Percentiles rank a stretch among this genome's conserved stretches.
Conservation (phyloP, 1,284 basidiomycete genomes). For the Laetiporus sulphureus region DNA sequence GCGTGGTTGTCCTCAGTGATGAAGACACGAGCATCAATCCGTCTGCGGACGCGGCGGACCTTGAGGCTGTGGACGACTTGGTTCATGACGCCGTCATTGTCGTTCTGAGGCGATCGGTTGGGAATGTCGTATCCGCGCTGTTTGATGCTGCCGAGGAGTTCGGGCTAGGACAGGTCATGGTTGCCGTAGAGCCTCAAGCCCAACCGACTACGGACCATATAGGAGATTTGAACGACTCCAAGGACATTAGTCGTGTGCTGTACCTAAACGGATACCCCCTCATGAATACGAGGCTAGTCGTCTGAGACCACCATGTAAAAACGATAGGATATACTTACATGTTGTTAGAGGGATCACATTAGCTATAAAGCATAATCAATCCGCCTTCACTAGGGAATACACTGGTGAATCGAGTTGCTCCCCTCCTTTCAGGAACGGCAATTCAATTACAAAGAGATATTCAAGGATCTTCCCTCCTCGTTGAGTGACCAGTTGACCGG, state of each 20-base stretch:
- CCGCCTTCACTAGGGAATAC: conserved; percentile 78
- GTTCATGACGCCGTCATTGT: conserved; percentile 54
- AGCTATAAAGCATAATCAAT: conserved; percentile 30
- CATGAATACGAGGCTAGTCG: conserved; percentile 65
- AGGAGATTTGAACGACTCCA: conserved; percentile 17
- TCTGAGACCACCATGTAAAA: conserved; percentile 29
- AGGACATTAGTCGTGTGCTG: conserved; percentile 43
- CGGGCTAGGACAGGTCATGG: conserved; percentile 42
- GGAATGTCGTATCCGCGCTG: conserved; percentile 50
- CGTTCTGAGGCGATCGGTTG: conserved; percentile 47
- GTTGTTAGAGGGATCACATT: not conserved
- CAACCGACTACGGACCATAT: conserved; percentile 23
- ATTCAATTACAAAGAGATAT: conserved; percentile 92
- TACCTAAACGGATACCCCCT: conserved; percentile 75
- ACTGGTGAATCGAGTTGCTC: conserved; percentile 81
- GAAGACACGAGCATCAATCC: conserved; percentile 59
- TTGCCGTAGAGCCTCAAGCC: conserved; percentile 40
- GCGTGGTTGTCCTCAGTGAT: conserved; percentile 66
- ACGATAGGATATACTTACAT: not conserved
- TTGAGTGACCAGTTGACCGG: conserved; percentile 84
- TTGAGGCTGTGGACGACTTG: conserved; percentile 45
- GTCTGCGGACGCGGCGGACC: conserved; percentile 51
- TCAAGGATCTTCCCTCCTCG: conserved; percentile 83
- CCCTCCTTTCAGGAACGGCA: conserved; percentile 78
- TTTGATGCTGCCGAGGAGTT: conserved; percentile 41